Evolutionary conservation across 2,329 filamentous ascomycete species (phyloP), one percentile per base, ranked within the genome.

Genomic region (Diaporthe capsici): DNA sequence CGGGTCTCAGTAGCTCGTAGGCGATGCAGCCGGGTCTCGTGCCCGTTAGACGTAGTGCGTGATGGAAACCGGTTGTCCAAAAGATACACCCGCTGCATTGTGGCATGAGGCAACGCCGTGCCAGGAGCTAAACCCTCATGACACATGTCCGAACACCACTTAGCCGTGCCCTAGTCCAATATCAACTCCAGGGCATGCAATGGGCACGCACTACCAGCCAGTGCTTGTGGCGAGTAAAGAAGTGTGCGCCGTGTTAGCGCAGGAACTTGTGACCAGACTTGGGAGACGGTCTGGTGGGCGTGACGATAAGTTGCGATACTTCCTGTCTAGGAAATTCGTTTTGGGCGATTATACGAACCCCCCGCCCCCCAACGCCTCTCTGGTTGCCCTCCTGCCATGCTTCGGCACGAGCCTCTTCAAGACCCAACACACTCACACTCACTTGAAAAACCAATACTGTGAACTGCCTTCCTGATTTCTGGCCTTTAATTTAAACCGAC

Each of bases 21-120:
- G 55, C 49, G n/a, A 31, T 31, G 31, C 65, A 22, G 25, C 22
- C 65, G 42, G 65, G 5, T 55, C 34, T 70, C 65, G 65, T 34
- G 13, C 25, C 49, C 31, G 63, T 20, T 39, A 47, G 13, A 8
- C 20, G n/a, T 53, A 55, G 47, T 39, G 58, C 25, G 15, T 22
- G 42, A 58, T 49, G 25, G 31, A 25, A 6, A 31, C n/a, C 42
- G 17, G 61, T 42, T 25, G 15, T 39, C 34, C 15, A 51, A 28
- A 8, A 49, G 20, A 39, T 25, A 39, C 20, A 5, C 12, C 22
- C 44, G 20, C 63, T 15, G 31, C 13, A 15, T 20, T 3, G n/a
- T 12, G 17, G 39, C 61, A 6, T 5, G 25, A 47, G 28, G 44
- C 61, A 31, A 13, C 15, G 39, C 39, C n/a, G 60, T 44, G 39